Conservation (phyloP, 2,329 filamentous ascomycete genomes). For the Ophiostoma sp. region DNA sequence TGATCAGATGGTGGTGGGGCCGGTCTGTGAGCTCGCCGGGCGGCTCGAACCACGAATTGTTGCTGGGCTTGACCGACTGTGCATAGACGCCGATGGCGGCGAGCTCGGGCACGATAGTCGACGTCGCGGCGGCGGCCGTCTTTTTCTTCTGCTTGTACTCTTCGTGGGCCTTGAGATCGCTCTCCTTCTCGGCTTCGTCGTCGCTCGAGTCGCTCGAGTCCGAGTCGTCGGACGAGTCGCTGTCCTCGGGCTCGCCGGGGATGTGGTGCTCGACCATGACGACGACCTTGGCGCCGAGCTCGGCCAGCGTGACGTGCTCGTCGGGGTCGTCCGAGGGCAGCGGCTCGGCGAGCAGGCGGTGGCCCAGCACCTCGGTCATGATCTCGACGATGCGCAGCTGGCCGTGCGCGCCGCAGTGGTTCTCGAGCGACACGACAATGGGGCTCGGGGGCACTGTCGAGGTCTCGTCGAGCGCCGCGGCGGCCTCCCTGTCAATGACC, state of each 20-base stretch:
- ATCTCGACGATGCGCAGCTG: conserved; percentile 12
- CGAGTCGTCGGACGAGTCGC: background rate
- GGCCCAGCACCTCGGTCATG: conserved; percentile 7
- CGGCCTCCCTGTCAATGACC: conserved; percentile 6
- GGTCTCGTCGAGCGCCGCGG: background rate
- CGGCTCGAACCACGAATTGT: conserved; percentile 11
- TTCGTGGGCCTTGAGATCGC: background rate
- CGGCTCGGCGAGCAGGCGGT: conserved; percentile 2
- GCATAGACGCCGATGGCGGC: conserved; percentile 4
- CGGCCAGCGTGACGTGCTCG: conserved; percentile 6
- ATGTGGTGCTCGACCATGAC: conserved; percentile 9
- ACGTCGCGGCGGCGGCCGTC: background rate
- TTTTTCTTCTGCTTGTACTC: conserved; percentile 3
- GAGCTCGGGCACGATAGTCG: background rate
- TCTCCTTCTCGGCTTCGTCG: background rate
- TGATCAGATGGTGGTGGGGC: conserved; percentile 6
- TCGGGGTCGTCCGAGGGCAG: background rate
- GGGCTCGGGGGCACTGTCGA: background rate
- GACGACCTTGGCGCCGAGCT: conserved; percentile 7
- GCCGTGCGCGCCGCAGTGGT: conserved; percentile 10
- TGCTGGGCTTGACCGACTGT: conserved; percentile 10
- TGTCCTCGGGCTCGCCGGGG: background rate
- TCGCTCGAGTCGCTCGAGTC: background rate
- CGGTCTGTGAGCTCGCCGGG: conserved; percentile 1
- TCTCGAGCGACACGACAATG: conserved; percentile 8